phyloP scores from a whole-genome alignment of 2,329 filamentous ascomycete genomes.

The Aspergillus texensis region DNA sequence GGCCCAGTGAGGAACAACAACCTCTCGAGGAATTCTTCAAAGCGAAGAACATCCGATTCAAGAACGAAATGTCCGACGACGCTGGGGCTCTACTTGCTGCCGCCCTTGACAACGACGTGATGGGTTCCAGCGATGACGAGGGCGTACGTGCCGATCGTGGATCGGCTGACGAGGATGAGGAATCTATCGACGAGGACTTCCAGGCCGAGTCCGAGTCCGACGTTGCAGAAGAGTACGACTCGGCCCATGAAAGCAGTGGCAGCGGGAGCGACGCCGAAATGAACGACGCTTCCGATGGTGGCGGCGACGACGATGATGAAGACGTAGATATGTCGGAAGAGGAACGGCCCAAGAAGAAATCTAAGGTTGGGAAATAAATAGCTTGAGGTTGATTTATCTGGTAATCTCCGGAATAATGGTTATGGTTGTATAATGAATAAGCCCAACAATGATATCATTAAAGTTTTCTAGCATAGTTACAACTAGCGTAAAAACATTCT shows the following conservation, averaged over 20 bases:
- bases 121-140: slow-evolving; percentile 80
- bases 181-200: slow-evolving; percentile 96
- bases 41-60: slow-evolving; percentile 88
- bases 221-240: slow-evolving; percentile 95
- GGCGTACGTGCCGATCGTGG: slow-evolving; percentile 76
- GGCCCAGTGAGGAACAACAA: slow-evolving; percentile 78
- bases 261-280: slow-evolving; percentile 67
- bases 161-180: slow-evolving; percentile 92
- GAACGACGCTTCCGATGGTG: slow-evolving; percentile 49
- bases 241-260: slow-evolving; percentile 81
- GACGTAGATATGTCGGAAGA: slow-evolving; percentile 36
- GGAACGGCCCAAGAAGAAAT: slow-evolving; percentile 66
- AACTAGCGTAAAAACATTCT: neutral
- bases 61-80: slow-evolving; percentile 98
- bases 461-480: neutral
- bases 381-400: neutral
- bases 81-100: slow-evolving; percentile 70
- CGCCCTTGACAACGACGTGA: slow-evolving; percentile 79
- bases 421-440: slow-evolving; percentile 20
- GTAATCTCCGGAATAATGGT: slow-evolving; percentile 5
- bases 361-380: slow-evolving; percentile 51
- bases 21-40: slow-evolving; percentile 98
- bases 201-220: slow-evolving; percentile 89
- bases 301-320: slow-evolving; percentile 40
- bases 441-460: slow-evolving; percentile 6